These are phyloP conservation scores for Houttuynia cordata DNA, from an alignment of 164 flowering plant genomes.

Conservation along the genomic window DNA sequence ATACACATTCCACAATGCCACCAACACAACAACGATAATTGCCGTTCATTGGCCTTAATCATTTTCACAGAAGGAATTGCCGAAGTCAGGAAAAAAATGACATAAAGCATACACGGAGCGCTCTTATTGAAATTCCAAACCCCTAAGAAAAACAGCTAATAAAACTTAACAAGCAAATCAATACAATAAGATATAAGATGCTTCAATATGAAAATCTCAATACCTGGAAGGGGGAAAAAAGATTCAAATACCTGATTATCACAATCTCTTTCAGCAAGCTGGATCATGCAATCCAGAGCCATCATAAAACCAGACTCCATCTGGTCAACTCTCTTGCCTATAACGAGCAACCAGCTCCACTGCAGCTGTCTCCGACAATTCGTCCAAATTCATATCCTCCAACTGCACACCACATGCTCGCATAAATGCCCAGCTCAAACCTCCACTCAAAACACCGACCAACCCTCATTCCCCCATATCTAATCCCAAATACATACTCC, in stretches of 20 bases:
- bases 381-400: constrained; percentile 89
- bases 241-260: constrained; percentile 57
- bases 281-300: constrained; percentile 98
- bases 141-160: too few relatives aligned
- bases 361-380: constrained; percentile 68
- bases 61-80: too few relatives aligned
- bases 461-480: too few relatives aligned
- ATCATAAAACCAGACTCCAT: constrained; percentile 94
- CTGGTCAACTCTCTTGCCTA: constrained; percentile 94
- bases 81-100: too few relatives aligned
- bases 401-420: constrained; percentile 28
- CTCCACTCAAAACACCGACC: background rate
- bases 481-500: too few relatives aligned
- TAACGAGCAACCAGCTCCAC: constrained; percentile 90
- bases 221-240: background rate
- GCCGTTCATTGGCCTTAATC: too few relatives aligned
- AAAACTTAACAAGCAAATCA: too few relatives aligned
- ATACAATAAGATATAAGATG: too few relatives aligned
- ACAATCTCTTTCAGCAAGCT: constrained; percentile 62
- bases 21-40: too few relatives aligned
- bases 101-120: too few relatives aligned
- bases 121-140: too few relatives aligned
- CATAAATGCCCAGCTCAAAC: background rate
- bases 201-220: background rate
- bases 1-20: too few relatives aligned